Evolutionary conservation across 495 filamentous ascomycete species (phyloP).

Genomic region (Penicillium coprophilum): DNA sequence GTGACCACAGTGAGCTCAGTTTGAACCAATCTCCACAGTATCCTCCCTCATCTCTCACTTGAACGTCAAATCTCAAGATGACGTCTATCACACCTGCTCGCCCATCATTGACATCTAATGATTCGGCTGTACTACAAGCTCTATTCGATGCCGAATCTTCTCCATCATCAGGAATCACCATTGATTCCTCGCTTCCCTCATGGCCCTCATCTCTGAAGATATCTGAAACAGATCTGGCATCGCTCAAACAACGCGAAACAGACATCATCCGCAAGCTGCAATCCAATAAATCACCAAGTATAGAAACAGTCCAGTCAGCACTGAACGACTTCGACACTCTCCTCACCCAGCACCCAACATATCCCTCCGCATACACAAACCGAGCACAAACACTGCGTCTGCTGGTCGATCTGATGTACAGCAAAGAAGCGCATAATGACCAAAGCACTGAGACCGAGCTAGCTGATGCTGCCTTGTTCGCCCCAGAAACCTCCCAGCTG

Average conservation of each 20-base stretch:
- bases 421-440: constrained; percentile 2
- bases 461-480: constrained; percentile 20
- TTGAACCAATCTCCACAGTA: not conserved
- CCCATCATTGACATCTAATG: constrained; percentile 62
- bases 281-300: constrained; percentile 10
- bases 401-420: constrained; percentile 28
- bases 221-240: constrained; percentile 19
- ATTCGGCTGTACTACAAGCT: constrained; percentile 69
- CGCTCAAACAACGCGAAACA: constrained; percentile 31
- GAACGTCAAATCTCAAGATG: constrained; percentile 16
- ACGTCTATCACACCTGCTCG: constrained; percentile 44
- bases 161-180: constrained; percentile 50
- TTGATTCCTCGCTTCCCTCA: constrained; percentile 58
- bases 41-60: not conserved
- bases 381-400: constrained; percentile 69
- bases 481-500: constrained; percentile 17
- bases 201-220: constrained; percentile 49
- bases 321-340: constrained; percentile 52
- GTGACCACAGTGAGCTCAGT: not conserved
- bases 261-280: constrained; percentile 35
- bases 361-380: constrained; percentile 76
- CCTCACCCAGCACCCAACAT: constrained; percentile 58
- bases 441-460: constrained; percentile 7
- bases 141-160: constrained; percentile 79
- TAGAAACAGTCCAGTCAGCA: constrained; percentile 29